Evolutionary conservation across 108 stramenopile genomes (phyloP).

Genomic region (Stephanodiscus triporus): DNA sequence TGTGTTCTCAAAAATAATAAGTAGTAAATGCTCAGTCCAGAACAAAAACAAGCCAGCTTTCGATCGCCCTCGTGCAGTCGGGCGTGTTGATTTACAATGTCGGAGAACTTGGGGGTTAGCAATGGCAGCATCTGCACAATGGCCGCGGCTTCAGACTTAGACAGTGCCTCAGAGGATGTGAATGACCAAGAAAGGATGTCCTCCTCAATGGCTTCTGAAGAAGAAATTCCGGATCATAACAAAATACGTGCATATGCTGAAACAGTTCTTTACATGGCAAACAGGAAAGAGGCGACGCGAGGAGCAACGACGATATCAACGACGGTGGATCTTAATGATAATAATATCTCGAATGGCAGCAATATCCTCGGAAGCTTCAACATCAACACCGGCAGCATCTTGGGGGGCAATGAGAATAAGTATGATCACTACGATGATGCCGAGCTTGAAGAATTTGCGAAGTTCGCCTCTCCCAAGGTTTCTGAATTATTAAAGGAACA

Average conservation of each 20-base stretch:
- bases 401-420: neutral
- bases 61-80: too few species aligned
- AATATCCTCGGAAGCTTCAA: neutral
- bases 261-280: neutral
- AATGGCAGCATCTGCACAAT: too few species aligned
- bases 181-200: neutral
- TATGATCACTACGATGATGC: conserved; percentile 32
- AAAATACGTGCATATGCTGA: neutral
- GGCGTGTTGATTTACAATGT: too few species aligned
- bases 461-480: conserved; percentile 46
- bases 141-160: too few species aligned
- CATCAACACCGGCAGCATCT: neutral
- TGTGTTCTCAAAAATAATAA: too few species aligned
- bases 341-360: neutral
- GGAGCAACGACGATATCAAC: neutral
- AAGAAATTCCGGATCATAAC: neutral
- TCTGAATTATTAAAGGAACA: conserved; percentile 53
- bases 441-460: conserved; percentile 36
- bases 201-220: neutral
- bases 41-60: too few species aligned
- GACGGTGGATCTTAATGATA: neutral
- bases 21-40: too few species aligned
- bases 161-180: neutral
- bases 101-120: too few species aligned
- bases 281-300: neutral